Base-by-base conservation (phyloP, 768 basidiomycete species). In the Suillus hirtellus region DNA sequence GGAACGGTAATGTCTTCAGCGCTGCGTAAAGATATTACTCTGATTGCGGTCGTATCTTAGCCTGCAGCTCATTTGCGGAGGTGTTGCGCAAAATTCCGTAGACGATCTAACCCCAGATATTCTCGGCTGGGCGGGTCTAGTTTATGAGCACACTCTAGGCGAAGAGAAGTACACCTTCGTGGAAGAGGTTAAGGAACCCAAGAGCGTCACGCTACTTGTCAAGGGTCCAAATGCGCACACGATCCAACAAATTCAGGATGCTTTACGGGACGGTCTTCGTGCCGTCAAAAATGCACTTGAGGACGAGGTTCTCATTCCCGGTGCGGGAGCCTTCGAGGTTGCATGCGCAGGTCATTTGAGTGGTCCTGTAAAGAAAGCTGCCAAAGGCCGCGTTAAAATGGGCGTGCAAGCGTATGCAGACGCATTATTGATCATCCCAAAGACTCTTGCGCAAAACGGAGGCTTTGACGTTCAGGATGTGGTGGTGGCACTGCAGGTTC, bases 161-260 rank as follows among this genome's bases (percentile, higher is more conserved):
- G 97, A 99, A 79, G 97, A 99, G 73, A 99, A 99, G 74, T 99
- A 84, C 77, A 99, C 97, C 0, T 99, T 99, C 73, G 82, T 99
- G 61, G 97, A 99, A 77, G 93, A 99, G 67, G 96, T 98, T 76
- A 93, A 90, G 77, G 86, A 90, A 64, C 96, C 97, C 35, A 96
- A 93, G 82, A 90, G 89, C 62, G 97, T 98, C 60, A 99, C 97
- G 5, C 82, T 99, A 62, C 84, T 99, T 65, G 92, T 99, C 81
- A 99, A 99, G 78, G 97, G 96, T 34, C 97, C 96, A 60, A 99
- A 99, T 77, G 84, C 89, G 12, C 93, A 99, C 80, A 99, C 96
- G 61, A 98, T 89, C 66, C 88, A 93, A 66, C 97, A 97, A 78
- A 96, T 97, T 66, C 92, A 95, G 78, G 97, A 99, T 75, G 97